Conservation (phyloP, 768 basidiomycete genomes). For the Thelephora aurantiotincta region DNA sequence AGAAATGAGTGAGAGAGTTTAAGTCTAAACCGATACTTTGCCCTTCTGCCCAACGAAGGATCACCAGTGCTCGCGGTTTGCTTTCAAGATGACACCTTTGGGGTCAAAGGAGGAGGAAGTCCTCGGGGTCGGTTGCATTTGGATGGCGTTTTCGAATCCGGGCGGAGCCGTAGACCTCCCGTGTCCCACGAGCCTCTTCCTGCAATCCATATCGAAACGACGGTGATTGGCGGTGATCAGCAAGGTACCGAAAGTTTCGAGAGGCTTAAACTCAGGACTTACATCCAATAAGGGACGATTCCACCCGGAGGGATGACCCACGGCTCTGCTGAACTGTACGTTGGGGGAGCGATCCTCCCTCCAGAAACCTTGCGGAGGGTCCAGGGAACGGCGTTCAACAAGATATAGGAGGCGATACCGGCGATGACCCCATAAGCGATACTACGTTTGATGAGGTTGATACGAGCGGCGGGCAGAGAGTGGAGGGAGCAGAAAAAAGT, state of each 20-base stretch:
- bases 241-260: background rate
- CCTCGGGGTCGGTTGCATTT: no score
- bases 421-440: conserved; percentile 86
- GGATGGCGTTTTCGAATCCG: no score
- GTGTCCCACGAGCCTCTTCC: no score
- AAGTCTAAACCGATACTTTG: no score
- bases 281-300: conserved; percentile 59
- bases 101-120: no score
- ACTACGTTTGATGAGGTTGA: conserved; percentile 21
- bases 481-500: background rate
- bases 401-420: conserved; percentile 53
- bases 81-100: no score
- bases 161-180: no score
- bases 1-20: no score
- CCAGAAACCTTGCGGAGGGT: conserved; percentile 35
- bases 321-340: conserved; percentile 46
- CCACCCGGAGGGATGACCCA: conserved; percentile 65
- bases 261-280: conserved; percentile 13
- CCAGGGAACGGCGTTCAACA: conserved; percentile 61
- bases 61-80: no score
- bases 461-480: background rate
- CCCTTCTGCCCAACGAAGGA: no score
- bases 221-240: background rate
- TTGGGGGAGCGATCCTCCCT: conserved; percentile 51
- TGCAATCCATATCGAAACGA: no score